Base-by-base conservation (phyloP, 495 filamentous ascomycete genomes). In the Aspergillus incahuasiensis region DNA sequence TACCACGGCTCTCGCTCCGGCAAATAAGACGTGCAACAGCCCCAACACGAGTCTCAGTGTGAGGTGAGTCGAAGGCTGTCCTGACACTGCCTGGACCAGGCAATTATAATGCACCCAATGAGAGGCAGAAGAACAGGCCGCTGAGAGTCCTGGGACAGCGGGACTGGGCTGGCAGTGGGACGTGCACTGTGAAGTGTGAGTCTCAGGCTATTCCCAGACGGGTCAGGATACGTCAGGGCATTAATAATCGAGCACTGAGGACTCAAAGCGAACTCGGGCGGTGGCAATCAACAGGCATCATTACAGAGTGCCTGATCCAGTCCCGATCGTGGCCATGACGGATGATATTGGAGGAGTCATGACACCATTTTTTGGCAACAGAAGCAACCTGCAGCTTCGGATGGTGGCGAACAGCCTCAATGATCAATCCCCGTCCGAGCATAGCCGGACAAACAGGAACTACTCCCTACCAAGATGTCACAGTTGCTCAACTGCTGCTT, bases 91-190 rank as follows among this genome's bases (percentile, higher is more conserved):
- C 18, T 44, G 16, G 21, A 44, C 32, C 24, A 54, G 42, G 40
- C 30, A 47, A 32, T 25, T 48, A 43, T 48, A 41, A 48, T 24
- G 34, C 53, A 52, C 45, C 46, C 53, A 48, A 55, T 41, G 40
- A 54, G 49, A 56, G 25, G 19, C 28, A 20, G 53, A 43, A 42
- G 35, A 35, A 35, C 32, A 9, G 32, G 32, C 22, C 19, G 28
- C 18, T 5, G 15, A 11, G 9, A 46, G 13, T 25, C 43, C 32
- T 35, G 32, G 32, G 21, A 19, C 19, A 20, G 46, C 12, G 42
- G 21, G 19, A 24, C 32, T 56, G 44, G 44, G 34, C n/a, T n/a
- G n/a, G n/a, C n/a, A 28, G 25, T 28, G 25, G 25, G 8, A 56
- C 54, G 44, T 56, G 54, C 53, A 54, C 52, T 20, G 34, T 9